These are phyloP conservation scores for Yamadazyma akitaensis DNA, from an alignment of 805 yeast species.

Conservation along the genomic window DNA sequence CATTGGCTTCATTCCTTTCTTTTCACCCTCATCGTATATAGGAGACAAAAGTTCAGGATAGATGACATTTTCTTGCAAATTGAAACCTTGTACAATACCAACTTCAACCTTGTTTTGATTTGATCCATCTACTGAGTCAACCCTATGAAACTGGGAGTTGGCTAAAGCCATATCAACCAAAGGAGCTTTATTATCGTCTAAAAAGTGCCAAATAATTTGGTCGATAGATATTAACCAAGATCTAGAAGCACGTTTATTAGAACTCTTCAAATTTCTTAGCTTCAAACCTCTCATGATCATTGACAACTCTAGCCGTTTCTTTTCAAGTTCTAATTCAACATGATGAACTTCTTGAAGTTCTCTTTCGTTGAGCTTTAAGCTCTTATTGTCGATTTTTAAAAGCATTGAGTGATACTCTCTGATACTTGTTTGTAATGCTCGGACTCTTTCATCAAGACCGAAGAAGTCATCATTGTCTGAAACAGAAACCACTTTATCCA, in stretches of 20 bases:
- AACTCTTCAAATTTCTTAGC: slow-evolving; percentile 20
- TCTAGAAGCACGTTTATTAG: slow-evolving; percentile 19
- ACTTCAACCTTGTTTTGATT: slow-evolving; percentile 60
- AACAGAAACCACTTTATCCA: slow-evolving; percentile 35
- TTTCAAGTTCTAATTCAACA: slow-evolving; percentile 32
- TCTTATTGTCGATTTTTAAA: slow-evolving; percentile 36
- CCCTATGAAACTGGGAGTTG: slow-evolving; percentile 55
- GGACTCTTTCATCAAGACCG: slow-evolving; percentile 30
- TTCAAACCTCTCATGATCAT: slow-evolving; percentile 32
- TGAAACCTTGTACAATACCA: slow-evolving; percentile 64
- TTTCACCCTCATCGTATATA: slow-evolving; percentile 15
- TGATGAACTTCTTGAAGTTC: slow-evolving; percentile 21
- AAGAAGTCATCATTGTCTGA: slow-evolving; percentile 35
- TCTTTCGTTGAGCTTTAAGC: slow-evolving; percentile 17
- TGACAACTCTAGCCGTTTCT: slow-evolving; percentile 30
- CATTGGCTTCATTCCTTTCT: slow-evolving; percentile 14
- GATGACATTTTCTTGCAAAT: slow-evolving; percentile 51
- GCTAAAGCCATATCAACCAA: slow-evolving; percentile 70
- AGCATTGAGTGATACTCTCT: slow-evolving; percentile 32
- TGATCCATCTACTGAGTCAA: slow-evolving; percentile 64
- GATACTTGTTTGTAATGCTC: slow-evolving; percentile 29
- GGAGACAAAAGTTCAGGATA: slow-evolving; percentile 74
- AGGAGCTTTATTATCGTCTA: slow-evolving; percentile 57
- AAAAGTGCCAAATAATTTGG: slow-evolving; percentile 66
- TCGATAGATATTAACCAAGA: slow-evolving; percentile 46